A percentile compares a stretch with the other conserved stretches of the same genome.
phyloP scores from a whole-genome alignment of 2,329 filamentous ascomycete genomes.

The Hypomyces perniciosus region DNA sequence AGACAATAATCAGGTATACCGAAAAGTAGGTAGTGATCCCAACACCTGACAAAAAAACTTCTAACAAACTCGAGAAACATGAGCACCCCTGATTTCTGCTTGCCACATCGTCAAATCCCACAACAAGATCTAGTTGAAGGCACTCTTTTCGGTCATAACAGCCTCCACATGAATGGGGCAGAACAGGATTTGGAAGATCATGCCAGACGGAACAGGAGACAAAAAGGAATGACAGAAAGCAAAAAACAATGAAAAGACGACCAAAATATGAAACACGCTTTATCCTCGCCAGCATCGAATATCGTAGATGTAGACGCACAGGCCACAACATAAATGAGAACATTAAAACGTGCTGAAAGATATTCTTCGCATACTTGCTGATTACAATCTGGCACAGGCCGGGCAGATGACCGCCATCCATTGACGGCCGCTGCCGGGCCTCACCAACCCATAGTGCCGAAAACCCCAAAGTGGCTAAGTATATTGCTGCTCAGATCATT shows the following conservation, averaged over 20 bases:
- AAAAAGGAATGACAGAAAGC: conserved; percentile 10
- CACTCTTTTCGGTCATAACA: conserved; percentile 9
- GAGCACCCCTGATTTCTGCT: conserved; percentile 3
- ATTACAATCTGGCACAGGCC: conserved; percentile 10
- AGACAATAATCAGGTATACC: conserved; percentile 8
- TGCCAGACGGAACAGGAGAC: conserved; percentile 12
- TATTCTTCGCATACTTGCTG: conserved; percentile 12
- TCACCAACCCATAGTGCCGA: not conserved
- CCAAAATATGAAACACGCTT: conserved; percentile 8
- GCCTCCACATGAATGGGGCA: conserved; percentile 9
- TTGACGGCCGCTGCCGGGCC: not conserved
- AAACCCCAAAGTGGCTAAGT: not conserved
- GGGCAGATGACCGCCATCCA: not conserved
- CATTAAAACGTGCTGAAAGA: conserved; percentile 11
- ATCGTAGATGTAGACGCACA: not conserved
- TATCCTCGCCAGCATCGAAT: conserved; percentile 1
- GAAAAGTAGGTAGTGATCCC: conserved; percentile 3
- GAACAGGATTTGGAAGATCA: conserved; percentile 13
- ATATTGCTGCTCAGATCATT: conserved; percentile 2
- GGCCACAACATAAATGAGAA: not conserved
- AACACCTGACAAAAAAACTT: conserved; percentile 4
- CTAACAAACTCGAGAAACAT: conserved; percentile 1
- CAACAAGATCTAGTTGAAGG: conserved; percentile 8
- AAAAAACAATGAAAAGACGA: conserved; percentile 6
- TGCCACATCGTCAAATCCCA: conserved; percentile 11